Evolutionary conservation across 2,329 filamentous ascomycete genomes (phyloP).

Genomic region (Sclerotinia borealis): DNA sequence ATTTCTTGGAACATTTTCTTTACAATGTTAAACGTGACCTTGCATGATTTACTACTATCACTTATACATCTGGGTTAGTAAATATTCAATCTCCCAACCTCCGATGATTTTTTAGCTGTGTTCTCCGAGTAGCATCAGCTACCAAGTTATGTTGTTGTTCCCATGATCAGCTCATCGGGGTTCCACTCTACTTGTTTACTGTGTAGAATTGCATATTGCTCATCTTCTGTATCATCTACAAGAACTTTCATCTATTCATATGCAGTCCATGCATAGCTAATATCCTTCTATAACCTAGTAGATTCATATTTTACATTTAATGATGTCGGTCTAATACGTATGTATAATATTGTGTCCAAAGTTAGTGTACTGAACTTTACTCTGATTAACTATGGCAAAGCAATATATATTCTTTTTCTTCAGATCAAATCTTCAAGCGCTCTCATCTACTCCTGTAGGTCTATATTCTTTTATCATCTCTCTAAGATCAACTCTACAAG

Average conservation of each 20-base stretch:
- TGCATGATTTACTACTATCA: neutral
- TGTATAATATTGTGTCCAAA: too few species aligned
- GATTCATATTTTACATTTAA: too few species aligned
- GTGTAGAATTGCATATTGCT: neutral
- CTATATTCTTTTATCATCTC: too few species aligned
- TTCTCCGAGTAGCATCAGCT: neutral
- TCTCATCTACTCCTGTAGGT: too few species aligned
- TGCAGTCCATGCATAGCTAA: too few species aligned
- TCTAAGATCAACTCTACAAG: too few species aligned
- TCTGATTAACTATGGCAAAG: too few species aligned
- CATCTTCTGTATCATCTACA: neutral
- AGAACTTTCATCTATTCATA: neutral
- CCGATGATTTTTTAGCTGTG: neutral
- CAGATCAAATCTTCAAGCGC: too few species aligned
- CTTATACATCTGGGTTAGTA: neutral
- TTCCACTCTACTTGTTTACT: neutral
- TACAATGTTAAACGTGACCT: neutral
- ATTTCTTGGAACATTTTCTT: neutral
- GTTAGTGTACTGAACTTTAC: too few species aligned
- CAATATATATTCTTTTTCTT: too few species aligned
- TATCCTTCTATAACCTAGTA: too few species aligned
- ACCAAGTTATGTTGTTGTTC: neutral
- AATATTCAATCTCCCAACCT: neutral
- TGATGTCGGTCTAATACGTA: too few species aligned
- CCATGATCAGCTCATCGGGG: neutral